Evolutionary conservation across 805 yeast species (phyloP), one percentile per base, ranked within the genome.

Genomic region (Debaryomyces maramus): DNA sequence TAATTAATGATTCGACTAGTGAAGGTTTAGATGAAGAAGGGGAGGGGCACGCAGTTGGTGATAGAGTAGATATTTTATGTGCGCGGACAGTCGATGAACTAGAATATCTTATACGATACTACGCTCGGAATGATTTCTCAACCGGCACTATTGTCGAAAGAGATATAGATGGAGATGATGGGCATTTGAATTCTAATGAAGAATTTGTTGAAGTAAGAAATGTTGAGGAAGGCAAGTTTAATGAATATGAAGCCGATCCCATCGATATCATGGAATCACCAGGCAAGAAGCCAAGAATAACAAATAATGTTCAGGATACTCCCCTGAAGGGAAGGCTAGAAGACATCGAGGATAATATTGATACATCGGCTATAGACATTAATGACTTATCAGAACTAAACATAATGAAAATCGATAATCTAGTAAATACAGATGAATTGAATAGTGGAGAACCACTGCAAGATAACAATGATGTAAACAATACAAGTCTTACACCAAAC

Each of bases 41-140:
- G 17, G 31, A 38, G n/a, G 46, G 39, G 11, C 40, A 41, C 4
- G 34, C 48, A 10, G 52, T 60, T 24, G 67, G 62, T 9, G 47
- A 49, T 14, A 73, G 80, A 47, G 71, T 80, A 43, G 91, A 85
- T 58, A 64, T 82, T 6, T 59, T 85, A 41, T 80, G 88, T 57
- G 88, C 88, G 2, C 67, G 88, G 53, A 80, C 85, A 2, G 73
- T 83, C 19, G 84, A 80, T 48, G 90, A 85, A 54, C 74, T 83
- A 34, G 85, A 81, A 51, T 73, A 61, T 45, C 59, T 80, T 34
- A 66, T 79, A 4, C 53, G 78, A 8, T 67, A 70, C 50, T 80
- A 77, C 50, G 53, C 63, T 13, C 47, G 47, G 13, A 46, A 39
- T 28, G 58, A 52, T 8, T 38, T 38, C 19, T 31, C 45, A 6